Evolutionary conservation across 1,284 basidiomycete species (phyloP), one percentile per base, ranked within the genome.

Genomic region (Chiua sp.): DNA sequence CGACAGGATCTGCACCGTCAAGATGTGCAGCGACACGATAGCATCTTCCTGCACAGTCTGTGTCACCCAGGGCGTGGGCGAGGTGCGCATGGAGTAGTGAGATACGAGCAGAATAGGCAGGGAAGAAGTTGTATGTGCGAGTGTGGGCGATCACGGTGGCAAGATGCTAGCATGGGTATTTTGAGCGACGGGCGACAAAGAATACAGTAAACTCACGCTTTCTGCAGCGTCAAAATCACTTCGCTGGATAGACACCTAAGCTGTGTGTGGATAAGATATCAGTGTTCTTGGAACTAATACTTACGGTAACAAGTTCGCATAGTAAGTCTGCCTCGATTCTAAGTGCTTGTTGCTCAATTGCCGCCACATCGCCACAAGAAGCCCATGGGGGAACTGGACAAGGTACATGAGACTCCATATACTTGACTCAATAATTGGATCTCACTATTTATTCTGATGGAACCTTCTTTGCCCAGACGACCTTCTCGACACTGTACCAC

Each of bases 51-150:
- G 90, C 90, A 3, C 83, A 79, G 15, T 78, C 75, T 2, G 74
- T 70, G 28, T 79, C 75, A 8, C 79, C 78, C 18, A 80, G 67
- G 5, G 87, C 84, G 68, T 92, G 90, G 11, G 88, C 85, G 23
- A 92, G 81, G 61, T 92, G 88, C 0, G 85, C 90, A 61, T 90
- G 82, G 59, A 88, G 82, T 6, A 92, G 77, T 2, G 88, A 80
- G 18, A 92, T 84, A 7, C 87, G 84, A 0, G 86, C 79, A 3
- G 85, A 78, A 67, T 87, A 92, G 0, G 73, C 60, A 13, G 71
- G 62, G 67, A 89, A 93, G 42, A 91, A 72, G 15, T 73, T 70
- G 59, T 82, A 72, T 2, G 82, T 84, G 13, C 88, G 83, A 8
- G 85, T 81, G 67, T 88, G 86, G 1, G 88, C 82, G 47, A 90